Base-by-base conservation (phyloP, 2,329 filamentous ascomycete species). In the Fusarium chuoi region DNA sequence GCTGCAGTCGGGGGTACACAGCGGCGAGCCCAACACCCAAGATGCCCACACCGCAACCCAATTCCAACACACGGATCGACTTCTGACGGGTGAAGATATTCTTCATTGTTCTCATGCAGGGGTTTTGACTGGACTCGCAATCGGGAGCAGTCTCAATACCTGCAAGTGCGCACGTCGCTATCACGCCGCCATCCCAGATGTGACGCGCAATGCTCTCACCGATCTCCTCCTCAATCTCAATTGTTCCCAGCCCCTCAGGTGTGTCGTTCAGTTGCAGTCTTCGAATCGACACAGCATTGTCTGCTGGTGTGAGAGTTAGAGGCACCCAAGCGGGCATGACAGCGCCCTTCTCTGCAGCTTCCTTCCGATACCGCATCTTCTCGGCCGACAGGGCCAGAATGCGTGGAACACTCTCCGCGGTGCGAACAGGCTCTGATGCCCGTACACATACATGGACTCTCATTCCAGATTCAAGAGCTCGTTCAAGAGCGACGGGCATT, bases 161-260 rank as follows among this genome's bases (percentile, higher is more conserved):
- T 10, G 78, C 79, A 35, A 84, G 75, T 45, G 79, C 79, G 30
- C 80, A 81, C 24, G 82, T 73, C 3, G 85, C 84, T 11, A 87
- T 81, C 15, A 90, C 80, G 2, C 89, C 89, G 3, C 85, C 88
- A 59, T 90, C 89, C 89, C 89, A 90, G 11, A 90, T 82, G 68
- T 90, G 88, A 6, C 88, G 85, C 1, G 88, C 88, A 62, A 90
- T 90, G 75, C 87, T 89, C 79, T 90, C 88, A 20, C 88, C 88
- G 15, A 90, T 85, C 59, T 89, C 87, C 68, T 90, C 89, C 60
- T 88, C 85, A 9, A 90, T 79, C 35, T 85, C 82, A 13, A 89
- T 68, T 15, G 71, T 74, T 1, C 78, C 74, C 6, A 78, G 51
- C 22, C 71, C 70, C 14, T 75, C 75, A 4, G 71, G 36, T 2